phyloP scores from a whole-genome alignment of 805 yeast genomes.

The Teunomyces barrocoloradensis region DNA sequence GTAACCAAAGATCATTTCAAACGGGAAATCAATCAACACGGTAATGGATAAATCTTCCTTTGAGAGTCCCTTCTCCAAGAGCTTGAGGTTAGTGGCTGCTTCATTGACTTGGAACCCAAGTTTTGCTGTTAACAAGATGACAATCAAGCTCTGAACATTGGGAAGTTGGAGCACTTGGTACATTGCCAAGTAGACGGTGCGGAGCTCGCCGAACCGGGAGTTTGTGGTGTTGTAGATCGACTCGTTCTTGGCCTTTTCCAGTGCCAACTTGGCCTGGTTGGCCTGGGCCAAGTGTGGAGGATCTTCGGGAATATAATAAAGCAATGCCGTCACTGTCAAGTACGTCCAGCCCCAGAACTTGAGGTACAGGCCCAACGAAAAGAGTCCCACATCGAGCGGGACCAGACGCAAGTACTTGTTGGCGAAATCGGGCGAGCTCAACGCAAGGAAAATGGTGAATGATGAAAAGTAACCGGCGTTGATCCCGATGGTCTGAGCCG shows the following conservation, averaged over 20 bases:
- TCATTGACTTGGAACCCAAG: slow-evolving; percentile 95
- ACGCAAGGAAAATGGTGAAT: slow-evolving; percentile 86
- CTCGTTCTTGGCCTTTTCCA: slow-evolving; percentile 23
- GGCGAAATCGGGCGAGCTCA: slow-evolving; percentile 90
- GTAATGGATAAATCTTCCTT: slow-evolving; percentile 93
- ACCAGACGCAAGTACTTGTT: slow-evolving; percentile 70
- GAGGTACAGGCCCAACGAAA: slow-evolving; percentile 74
- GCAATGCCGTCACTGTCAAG: slow-evolving; percentile 62
- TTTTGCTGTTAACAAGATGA: slow-evolving; percentile 76
- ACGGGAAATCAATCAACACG: slow-evolving; percentile 91
- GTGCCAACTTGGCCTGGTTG: slow-evolving; percentile 27
- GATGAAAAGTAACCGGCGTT: slow-evolving; percentile 90
- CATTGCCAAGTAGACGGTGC: slow-evolving; percentile 63
- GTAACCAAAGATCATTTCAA: slow-evolving; percentile 92
- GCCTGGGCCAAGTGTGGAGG: slow-evolving; percentile 47
- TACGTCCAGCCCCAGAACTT: slow-evolving; percentile 74
- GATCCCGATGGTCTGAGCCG: slow-evolving; percentile 95
- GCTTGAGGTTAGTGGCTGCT: slow-evolving; percentile 88
- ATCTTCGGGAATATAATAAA: slow-evolving; percentile 66
- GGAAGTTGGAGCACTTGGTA: slow-evolving; percentile 63
- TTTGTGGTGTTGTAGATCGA: slow-evolving; percentile 18
- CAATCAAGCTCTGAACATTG: slow-evolving; percentile 69
- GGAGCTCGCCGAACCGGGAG: slow-evolving; percentile 30
- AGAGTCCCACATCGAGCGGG: slow-evolving; percentile 63
- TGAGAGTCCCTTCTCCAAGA: slow-evolving; percentile 86